Percentiles rank a stretch among this genome's conserved stretches.
phyloP scores from a whole-genome alignment of 805 yeast genomes.

The Wickerhamiella parazyma region DNA sequence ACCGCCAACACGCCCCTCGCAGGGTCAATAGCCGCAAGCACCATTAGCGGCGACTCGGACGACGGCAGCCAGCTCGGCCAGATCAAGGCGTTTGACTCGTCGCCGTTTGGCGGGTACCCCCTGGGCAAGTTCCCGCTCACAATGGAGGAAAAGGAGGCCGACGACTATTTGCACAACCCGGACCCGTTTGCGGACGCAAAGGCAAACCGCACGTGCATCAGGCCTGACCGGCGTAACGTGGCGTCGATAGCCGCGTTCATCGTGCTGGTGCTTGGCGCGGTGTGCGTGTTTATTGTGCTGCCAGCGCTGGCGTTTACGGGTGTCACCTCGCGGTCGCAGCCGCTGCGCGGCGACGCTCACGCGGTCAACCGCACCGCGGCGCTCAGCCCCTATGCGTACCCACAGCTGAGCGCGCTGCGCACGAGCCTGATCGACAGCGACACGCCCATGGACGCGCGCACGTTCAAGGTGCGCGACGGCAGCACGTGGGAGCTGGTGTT shows the following conservation, averaged over 20 bases:
- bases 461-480: conserved; percentile 46
- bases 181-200: conserved; percentile 88
- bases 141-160: conserved; percentile 88
- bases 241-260: conserved; percentile 30
- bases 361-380: conserved; percentile 22
- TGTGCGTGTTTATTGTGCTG: conserved; percentile 57
- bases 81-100: conserved; percentile 21
- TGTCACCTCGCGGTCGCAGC: conserved; percentile 28
- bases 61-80: conserved; percentile 18
- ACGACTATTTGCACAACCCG: conserved; percentile 91
- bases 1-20: conserved; percentile 11
- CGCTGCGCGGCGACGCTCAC: conserved; percentile 7
- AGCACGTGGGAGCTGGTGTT: conserved; percentile 64
- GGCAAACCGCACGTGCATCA: conserved; percentile 37
- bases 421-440: conserved; percentile 55
- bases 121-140: conserved; percentile 81
- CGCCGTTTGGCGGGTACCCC: conserved; percentile 95
- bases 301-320: conserved; percentile 83
- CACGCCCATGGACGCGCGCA: conserved; percentile 42
- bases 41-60: neutral
- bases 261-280: conserved; percentile 43
- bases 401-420: conserved; percentile 44
- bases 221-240: conserved; percentile 27
- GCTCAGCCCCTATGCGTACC: conserved; percentile 45
- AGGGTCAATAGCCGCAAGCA: neutral